Evolutionary conservation across 2,329 filamentous ascomycete species (phyloP), one percentile per base, ranked within the genome.

Genomic region (Domatiomyces globalis): DNA sequence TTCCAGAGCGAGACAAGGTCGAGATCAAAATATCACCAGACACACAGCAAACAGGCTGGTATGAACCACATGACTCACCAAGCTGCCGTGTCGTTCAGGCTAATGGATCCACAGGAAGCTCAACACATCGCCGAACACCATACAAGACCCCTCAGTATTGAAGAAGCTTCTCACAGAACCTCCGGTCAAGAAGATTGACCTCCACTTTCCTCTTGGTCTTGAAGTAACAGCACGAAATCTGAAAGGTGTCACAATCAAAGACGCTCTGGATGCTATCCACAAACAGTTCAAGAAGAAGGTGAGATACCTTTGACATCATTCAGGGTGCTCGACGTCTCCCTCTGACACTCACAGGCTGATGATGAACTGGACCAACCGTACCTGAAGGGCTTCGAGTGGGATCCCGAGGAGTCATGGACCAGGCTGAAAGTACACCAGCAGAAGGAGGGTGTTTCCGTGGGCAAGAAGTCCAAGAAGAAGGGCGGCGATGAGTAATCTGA

Each of bases 211-310:
- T 15, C 75, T 94, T 49, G 90, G 90, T 49, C 78, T 92, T 51
- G 83, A 90, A 65, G 85, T 95, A 60, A 86, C 84, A 29, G 90
- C 88, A 65, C 80, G 90, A 64, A 96, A 95, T 71, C 73, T 89
- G 62, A 90, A 89, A 70, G 90, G 90, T 51, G 88, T 96, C 60
- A 96, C 90, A 52, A 90, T 96, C 76, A 95, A 95, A 76, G 90
- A 96, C 70, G 88, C 88, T 53, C 67, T 95, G 68, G 89, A 95
- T 68, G 90, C 87, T 63, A 95, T 96, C 71, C 77, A 95, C 77
- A 95, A 95, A 76, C 80, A 85, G 62, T 94, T 87, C 77, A 94
- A 94, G 79, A 95, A 95, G 81, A 84, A 89, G 79, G 90, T 89
- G 71, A 62, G 80, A 68, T 15, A 5, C 12, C 33, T 39, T 39